These are phyloP conservation scores for Sherardia arvensis DNA, from an alignment of 257 asterid genomes.

Conservation along the genomic window DNA sequence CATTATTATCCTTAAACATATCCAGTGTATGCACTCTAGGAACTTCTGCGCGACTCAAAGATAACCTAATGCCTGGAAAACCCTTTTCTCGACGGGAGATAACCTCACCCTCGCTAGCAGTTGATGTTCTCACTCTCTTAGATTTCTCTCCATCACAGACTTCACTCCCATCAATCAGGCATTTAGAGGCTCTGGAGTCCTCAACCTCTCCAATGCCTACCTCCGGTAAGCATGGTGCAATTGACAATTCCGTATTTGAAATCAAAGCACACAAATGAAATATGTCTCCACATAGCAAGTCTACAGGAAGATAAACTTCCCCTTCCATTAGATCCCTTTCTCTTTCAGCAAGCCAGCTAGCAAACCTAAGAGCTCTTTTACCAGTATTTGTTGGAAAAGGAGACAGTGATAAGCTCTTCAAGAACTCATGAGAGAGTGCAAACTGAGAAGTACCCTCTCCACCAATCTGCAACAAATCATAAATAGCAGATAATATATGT, in stretches of 20 bases:
- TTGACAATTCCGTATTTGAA: constrained; percentile 56
- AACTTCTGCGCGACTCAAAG: constrained; percentile 44
- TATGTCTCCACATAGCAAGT: constrained; percentile 84
- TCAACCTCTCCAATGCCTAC: constrained; percentile 95
- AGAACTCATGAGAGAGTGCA: constrained; percentile 68
- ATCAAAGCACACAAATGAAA: constrained; percentile 59
- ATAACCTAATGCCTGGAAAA: constrained; percentile 74
- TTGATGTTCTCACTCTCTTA: constrained; percentile 47
- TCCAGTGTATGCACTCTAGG: constrained; percentile 47
- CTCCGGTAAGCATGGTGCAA: constrained; percentile 61
- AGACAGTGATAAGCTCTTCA: constrained; percentile 54
- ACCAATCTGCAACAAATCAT: constrained; percentile 54
- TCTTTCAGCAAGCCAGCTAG: constrained; percentile 68
- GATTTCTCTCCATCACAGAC: constrained; percentile 33
- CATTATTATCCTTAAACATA: constrained; percentile 32
- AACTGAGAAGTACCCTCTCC: constrained; percentile 56
- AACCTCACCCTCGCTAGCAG: constrained; percentile 63
- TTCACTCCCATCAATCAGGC: constrained; percentile 38
- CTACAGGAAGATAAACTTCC: constrained; percentile 56
- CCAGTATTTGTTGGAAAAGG: constrained; percentile 71
- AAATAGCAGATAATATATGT: constrained; percentile 4
- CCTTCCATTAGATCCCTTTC: constrained; percentile 62
- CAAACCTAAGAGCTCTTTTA: constrained; percentile 61
- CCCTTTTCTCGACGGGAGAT: constrained; percentile 83
- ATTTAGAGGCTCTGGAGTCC: constrained; percentile 65